Evolutionary conservation across 2,329 filamentous ascomycete species (phyloP).

Genomic region (Arthrobotrys sphaeroides): DNA sequence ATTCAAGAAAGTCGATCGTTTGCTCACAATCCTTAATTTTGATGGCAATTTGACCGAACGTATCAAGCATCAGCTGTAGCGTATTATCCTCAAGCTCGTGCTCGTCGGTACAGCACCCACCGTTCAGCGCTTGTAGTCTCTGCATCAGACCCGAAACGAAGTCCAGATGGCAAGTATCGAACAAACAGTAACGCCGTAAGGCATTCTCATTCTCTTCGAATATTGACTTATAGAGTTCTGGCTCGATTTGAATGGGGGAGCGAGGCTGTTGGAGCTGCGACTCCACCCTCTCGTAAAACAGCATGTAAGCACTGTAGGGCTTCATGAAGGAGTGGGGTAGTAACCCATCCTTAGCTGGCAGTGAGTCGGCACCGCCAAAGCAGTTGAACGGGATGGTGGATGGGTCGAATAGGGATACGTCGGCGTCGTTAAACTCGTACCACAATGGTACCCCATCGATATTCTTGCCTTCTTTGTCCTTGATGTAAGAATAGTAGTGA

Average conservation of each 20-base stretch:
- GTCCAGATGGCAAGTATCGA: constrained; percentile 74
- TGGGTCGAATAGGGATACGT: constrained; percentile 79
- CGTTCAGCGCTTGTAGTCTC: constrained; percentile 66
- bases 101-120: constrained; percentile 64
- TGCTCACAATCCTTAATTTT: constrained; percentile 75
- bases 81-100: constrained; percentile 63
- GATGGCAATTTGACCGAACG: constrained; percentile 79
- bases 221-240: constrained; percentile 69
- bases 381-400: constrained; percentile 77
- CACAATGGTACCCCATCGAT: constrained; percentile 68
- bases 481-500: constrained; percentile 96
- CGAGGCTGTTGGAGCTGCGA: constrained; percentile 68
- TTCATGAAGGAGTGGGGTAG: constrained; percentile 65
- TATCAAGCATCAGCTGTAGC: constrained; percentile 65
- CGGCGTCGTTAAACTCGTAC: constrained; percentile 95
- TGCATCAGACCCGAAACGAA: constrained; percentile 74
- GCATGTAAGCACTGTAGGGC: constrained; percentile 91
- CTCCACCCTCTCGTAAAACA: constrained; percentile 89
- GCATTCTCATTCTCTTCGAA: constrained; percentile 76
- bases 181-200: constrained; percentile 80
- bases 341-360: constrained; percentile 53
- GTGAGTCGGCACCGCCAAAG: constrained; percentile 75
- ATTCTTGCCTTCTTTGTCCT: constrained; percentile 73
- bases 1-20: constrained; percentile 68
- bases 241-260: constrained; percentile 60